phyloP scores from a whole-genome alignment of 1,284 basidiomycete genomes.

The Leccinum griseonigrum region DNA sequence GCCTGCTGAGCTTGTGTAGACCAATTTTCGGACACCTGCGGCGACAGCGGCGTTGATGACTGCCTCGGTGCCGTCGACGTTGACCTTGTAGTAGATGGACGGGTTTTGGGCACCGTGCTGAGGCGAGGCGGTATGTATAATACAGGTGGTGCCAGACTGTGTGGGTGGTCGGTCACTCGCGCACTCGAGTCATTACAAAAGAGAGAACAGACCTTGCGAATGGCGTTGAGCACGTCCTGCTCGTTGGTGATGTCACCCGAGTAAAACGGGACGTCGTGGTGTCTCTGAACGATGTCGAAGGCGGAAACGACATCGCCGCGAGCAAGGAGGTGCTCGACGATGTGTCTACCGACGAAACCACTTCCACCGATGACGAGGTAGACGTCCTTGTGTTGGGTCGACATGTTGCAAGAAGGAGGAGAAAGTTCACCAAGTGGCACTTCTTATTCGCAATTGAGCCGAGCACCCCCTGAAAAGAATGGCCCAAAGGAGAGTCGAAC shows the following conservation, averaged over 20 bases:
- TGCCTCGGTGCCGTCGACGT: conserved; percentile 88
- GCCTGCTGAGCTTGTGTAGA: conserved; percentile 94
- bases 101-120: conserved; percentile 69
- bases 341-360: conserved; percentile 89
- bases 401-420: conserved; percentile 26
- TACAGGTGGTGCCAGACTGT: conserved; percentile 78
- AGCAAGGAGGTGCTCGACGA: conserved; percentile 78
- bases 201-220: conserved; percentile 61
- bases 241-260: conserved; percentile 84
- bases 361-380: conserved; percentile 90
- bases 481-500: too few relatives aligned
- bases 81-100: conserved; percentile 88
- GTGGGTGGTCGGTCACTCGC: neutral
- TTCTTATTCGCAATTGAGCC: conserved; percentile 14
- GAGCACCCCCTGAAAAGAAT: neutral
- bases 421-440: neutral
- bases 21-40: conserved; percentile 78
- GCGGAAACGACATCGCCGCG: conserved; percentile 81
- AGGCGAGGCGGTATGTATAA: conserved; percentile 97
- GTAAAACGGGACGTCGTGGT: conserved; percentile 83
- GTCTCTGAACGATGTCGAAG: conserved; percentile 88
- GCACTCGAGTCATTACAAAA: neutral
- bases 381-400: conserved; percentile 40
- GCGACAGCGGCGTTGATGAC: conserved; percentile 81
- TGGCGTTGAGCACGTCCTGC: conserved; percentile 65